Conservation (phyloP, 225 moss, liverwort and hornwort genomes). For the Bryum argenteum region DNA sequence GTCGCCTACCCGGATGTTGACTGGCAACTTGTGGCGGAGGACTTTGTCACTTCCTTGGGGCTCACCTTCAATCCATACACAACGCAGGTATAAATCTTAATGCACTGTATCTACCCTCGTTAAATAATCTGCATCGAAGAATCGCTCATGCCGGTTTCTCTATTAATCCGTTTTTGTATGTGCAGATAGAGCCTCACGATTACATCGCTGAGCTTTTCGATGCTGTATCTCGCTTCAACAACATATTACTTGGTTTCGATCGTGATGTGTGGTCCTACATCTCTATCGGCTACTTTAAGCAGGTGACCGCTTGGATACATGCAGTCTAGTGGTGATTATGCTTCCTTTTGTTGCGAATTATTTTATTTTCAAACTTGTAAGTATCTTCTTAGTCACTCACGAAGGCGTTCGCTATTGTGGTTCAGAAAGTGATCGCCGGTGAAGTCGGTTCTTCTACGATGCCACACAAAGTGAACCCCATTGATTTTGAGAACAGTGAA, state of each 20-base stretch:
- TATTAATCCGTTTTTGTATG: neutral
- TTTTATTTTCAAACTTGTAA: too few species aligned
- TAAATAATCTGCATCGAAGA: too few species aligned
- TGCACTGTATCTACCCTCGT: neutral
- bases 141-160: neutral
- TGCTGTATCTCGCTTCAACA: conserved; percentile 67
- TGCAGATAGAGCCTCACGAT: conserved; percentile 95
- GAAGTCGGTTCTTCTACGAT: conserved; percentile 96
- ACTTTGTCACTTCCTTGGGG: conserved; percentile 83
- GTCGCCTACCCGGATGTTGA: conserved; percentile 75
- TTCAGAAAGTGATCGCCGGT: conserved; percentile 81
- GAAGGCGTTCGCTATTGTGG: conserved; percentile 6
- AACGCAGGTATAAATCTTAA: conserved; percentile 65
- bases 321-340: conserved; percentile 5
- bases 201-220: conserved; percentile 82
- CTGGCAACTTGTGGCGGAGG: conserved; percentile 78
- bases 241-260: conserved; percentile 73
- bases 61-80: conserved; percentile 89
- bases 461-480: conserved; percentile 98
- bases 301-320: conserved; percentile 49
- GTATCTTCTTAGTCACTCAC: conserved; percentile 8
- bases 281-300: conserved; percentile 83
- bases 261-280: conserved; percentile 90
- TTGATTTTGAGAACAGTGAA: conserved; percentile 96
- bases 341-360: neutral